These are phyloP conservation scores for Geranium incanum DNA, from an alignment of 441 rosid genomes.

Conservation along the genomic window DNA sequence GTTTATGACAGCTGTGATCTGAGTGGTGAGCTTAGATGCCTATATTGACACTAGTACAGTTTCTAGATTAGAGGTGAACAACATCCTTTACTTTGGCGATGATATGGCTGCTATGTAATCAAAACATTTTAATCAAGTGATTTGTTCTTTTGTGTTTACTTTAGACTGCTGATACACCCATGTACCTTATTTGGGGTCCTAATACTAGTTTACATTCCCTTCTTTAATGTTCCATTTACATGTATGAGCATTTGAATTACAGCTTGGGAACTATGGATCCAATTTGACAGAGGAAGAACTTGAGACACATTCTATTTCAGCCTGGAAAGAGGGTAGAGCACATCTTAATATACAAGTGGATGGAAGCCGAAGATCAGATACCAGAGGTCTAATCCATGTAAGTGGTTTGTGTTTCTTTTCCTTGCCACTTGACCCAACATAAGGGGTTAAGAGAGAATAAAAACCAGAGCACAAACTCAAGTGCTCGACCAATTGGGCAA, in stretches of 20 bases:
- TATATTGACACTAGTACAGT: neutral
- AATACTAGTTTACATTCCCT: neutral
- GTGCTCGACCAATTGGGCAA: too few relatives aligned
- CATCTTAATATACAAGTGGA: conserved; percentile 43
- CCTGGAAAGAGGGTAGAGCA: conserved; percentile 59
- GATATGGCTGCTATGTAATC: neutral
- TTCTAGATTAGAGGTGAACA: neutral
- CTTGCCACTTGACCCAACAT: neutral
- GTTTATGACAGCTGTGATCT: neutral
- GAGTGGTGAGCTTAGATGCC: neutral
- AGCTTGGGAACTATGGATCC: conserved; percentile 60
- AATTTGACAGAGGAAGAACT: conserved; percentile 67
- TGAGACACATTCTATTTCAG: conserved; percentile 58
- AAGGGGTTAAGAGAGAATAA: too few relatives aligned
- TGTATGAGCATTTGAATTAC: conserved; percentile 17
- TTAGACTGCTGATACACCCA: neutral
- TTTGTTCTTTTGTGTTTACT: neutral
- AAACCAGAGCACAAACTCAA: too few relatives aligned
- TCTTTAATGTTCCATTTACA: conserved; percentile 4
- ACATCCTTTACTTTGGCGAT: neutral
- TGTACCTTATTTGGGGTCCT: neutral
- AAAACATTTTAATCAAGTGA: neutral
- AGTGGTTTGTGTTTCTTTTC: conserved; percentile 21
- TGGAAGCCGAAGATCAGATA: conserved; percentile 33
- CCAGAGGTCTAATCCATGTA: conserved; percentile 49